Conservation (phyloP, 2,329 filamentous ascomycete species). For the Neophaeococcomyces aloes region DNA sequence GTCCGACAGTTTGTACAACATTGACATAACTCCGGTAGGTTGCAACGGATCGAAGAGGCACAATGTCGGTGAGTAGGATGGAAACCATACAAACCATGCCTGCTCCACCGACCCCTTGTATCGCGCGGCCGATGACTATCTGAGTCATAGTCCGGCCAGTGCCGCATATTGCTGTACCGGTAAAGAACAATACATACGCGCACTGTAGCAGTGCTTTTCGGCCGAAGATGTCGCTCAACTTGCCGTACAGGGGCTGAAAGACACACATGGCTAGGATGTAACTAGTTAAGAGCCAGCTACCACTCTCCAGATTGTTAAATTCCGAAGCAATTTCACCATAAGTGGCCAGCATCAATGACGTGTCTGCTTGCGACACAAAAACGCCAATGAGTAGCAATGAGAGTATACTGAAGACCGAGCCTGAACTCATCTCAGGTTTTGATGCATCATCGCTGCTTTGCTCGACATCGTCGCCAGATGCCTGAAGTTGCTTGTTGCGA, state of each 20-base stretch:
- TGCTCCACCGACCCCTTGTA: conserved; percentile 67
- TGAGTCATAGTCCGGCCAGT: conserved; percentile 53
- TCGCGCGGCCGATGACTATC: conserved; percentile 51
- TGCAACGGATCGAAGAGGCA: conserved; percentile 57
- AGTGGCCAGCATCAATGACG: conserved; percentile 67
- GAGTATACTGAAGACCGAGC: too few species aligned
- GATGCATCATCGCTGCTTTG: too few species aligned
- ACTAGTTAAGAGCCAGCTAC: conserved; percentile 62
- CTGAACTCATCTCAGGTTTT: too few species aligned
- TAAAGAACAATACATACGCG: conserved; percentile 33
- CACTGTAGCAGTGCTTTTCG: conserved; percentile 31
- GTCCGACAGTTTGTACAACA: conserved; percentile 57
- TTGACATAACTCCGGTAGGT: conserved; percentile 66
- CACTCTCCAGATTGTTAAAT: conserved; percentile 61
- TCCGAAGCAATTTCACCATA: conserved; percentile 70
- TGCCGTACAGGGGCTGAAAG: conserved; percentile 60
- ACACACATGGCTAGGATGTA: conserved; percentile 65
- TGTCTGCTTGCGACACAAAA: conserved; percentile 63
- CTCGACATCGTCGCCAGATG: too few species aligned
- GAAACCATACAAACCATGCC: conserved; percentile 61
- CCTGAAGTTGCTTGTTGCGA: too few species aligned
- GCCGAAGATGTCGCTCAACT: conserved; percentile 37
- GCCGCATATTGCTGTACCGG: conserved; percentile 42
- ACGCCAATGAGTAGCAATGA: too few species aligned
- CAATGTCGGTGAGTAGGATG: conserved; percentile 37